phyloP scores from a whole-genome alignment of 208 protist genomes.

The Novymonas esmeraldas region DNA sequence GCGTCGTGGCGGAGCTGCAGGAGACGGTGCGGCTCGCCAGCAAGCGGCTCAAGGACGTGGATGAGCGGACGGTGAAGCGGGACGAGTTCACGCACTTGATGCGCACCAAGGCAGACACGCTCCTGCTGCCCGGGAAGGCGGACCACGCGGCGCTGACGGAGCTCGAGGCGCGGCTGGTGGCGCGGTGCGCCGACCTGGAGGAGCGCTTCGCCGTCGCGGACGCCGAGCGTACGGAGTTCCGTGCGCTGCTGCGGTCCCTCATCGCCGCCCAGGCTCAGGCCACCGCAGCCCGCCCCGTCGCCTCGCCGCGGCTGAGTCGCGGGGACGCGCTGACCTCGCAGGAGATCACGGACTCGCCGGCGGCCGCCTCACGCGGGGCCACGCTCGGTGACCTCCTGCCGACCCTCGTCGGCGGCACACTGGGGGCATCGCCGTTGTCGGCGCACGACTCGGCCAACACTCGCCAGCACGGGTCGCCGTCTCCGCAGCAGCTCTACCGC shows the following conservation, averaged over 20 bases:
- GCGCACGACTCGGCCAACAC: not conserved
- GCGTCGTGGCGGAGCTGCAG: conserved; percentile 10
- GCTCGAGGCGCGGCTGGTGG: conserved; percentile 51
- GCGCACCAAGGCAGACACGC: conserved; percentile 56
- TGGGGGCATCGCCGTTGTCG: not conserved
- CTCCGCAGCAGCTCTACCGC: conserved; percentile 21
- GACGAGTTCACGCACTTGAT: conserved; percentile 54
- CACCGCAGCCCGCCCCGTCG: not conserved
- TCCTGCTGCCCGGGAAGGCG: conserved; percentile 54
- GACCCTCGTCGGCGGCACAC: not conserved
- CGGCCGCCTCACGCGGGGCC: too few relatives aligned
- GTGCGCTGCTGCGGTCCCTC: conserved; percentile 51
- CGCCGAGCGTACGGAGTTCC: conserved; percentile 73
- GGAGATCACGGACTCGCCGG: too few relatives aligned
- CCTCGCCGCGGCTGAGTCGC: not conserved
- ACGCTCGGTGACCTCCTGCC: conserved; percentile 24
- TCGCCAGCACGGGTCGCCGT: not conserved
- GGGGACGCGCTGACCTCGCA: not conserved
- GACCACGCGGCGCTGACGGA: conserved; percentile 57
- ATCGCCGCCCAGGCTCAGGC: conserved; percentile 26
- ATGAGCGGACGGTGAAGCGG: conserved; percentile 46
- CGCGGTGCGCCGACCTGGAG: conserved; percentile 65
- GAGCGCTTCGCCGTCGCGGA: conserved; percentile 81
- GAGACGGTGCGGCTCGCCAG: conserved; percentile 16
- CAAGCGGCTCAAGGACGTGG: conserved; percentile 52